A percentile compares a stretch with the other conserved stretches of the same genome.
These are phyloP conservation scores for Colletotrichum tropicale DNA, from an alignment of 2,329 filamentous ascomycete genomes.

Conservation along the genomic window DNA sequence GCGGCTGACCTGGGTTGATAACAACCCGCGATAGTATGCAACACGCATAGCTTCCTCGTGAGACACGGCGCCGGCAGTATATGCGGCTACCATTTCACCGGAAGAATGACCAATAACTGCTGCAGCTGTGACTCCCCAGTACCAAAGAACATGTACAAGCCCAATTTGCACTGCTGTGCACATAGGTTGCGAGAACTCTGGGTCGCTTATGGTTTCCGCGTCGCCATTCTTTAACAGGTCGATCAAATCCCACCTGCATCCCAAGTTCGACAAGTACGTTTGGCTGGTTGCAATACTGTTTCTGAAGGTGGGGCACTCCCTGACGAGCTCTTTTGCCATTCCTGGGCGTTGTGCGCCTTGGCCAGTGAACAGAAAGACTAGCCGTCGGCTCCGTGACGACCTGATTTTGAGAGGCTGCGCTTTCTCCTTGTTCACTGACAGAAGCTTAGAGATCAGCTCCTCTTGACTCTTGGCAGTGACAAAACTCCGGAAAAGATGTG, in stretches of 20 bases:
- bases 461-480: constrained; percentile 21
- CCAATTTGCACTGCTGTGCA: constrained; percentile 35
- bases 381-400: neutral
- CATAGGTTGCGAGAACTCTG: constrained; percentile 32
- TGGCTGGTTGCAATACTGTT: constrained; percentile 3
- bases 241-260: neutral
- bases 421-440: neutral
- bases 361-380: constrained; percentile 34
- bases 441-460: neutral
- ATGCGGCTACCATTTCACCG: constrained; percentile 44
- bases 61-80: constrained; percentile 16
- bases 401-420: neutral
- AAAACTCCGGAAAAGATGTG: neutral
- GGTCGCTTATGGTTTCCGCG: constrained; percentile 6
- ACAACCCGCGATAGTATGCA: constrained; percentile 24
- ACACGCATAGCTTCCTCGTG: constrained; percentile 30
- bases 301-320: constrained; percentile 28
- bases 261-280: neutral
- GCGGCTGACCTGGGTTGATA: neutral
- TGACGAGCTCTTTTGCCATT: constrained; percentile 34
- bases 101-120: constrained; percentile 52
- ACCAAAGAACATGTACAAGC: constrained; percentile 28
- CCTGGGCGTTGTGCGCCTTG: constrained; percentile 35
- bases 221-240: neutral
- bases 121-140: constrained; percentile 34